Conservation (phyloP, 2,329 filamentous ascomycete species). For the Neonectria coccinea region DNA sequence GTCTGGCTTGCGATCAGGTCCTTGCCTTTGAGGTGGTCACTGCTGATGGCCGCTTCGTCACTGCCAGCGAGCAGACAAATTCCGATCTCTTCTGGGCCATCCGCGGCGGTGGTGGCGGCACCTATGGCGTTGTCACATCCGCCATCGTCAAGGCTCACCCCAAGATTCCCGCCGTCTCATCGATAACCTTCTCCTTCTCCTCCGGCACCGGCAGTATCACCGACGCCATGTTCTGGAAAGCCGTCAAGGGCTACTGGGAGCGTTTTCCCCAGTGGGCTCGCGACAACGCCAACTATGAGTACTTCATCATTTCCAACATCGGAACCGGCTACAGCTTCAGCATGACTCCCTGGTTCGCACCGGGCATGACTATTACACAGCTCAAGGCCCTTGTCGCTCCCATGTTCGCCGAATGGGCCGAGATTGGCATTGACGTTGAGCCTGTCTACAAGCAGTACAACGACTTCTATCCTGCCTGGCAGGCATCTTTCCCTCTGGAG, state of each 20-base stretch:
- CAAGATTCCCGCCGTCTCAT: constrained; percentile 48
- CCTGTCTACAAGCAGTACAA: constrained; percentile 40
- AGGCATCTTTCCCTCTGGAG: constrained; percentile 39
- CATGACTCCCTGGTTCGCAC: constrained; percentile 47
- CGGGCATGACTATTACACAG: constrained; percentile 16
- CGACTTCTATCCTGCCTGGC: constrained; percentile 46
- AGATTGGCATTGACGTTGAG: constrained; percentile 45
- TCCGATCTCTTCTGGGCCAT: constrained; percentile 72
- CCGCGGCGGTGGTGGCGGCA: constrained; percentile 65
- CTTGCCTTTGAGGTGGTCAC: constrained; percentile 67
- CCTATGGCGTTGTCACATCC: constrained; percentile 59
- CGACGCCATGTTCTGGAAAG: constrained; percentile 47
- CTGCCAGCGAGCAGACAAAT: constrained; percentile 56
- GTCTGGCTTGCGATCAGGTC: constrained; percentile 69
- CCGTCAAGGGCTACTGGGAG: constrained; percentile 39
- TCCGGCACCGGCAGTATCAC: constrained; percentile 35
- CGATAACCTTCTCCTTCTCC: constrained; percentile 45
- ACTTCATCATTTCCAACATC: constrained; percentile 42
- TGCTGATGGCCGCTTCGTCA: constrained; percentile 60
- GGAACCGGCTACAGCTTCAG: constrained; percentile 49
- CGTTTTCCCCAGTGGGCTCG: constrained; percentile 39
- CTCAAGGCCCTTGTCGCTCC: constrained; percentile 50
- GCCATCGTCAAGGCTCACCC: constrained; percentile 51
- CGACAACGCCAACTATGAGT: constrained; percentile 43
- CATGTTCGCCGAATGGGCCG: constrained; percentile 48